Percentiles rank a stretch among this genome's conserved stretches.
phyloP scores from a whole-genome alignment of 2,329 filamentous ascomycete genomes.

The Myrmaecium sp. region DNA sequence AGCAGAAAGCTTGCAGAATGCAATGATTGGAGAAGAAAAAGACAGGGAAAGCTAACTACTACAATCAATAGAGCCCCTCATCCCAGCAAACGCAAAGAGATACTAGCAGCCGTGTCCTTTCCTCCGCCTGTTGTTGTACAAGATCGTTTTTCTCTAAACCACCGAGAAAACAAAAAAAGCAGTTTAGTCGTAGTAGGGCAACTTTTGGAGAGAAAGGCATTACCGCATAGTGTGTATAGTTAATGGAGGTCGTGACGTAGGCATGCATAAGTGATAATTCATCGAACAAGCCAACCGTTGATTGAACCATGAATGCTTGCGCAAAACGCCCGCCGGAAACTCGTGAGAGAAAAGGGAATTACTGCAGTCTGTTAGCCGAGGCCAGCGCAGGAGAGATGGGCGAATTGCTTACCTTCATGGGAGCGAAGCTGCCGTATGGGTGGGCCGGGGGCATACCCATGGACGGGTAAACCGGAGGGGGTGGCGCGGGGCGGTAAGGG shows the following conservation, averaged over 20 bases:
- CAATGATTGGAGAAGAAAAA: constrained; percentile 17
- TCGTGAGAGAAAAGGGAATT: constrained; percentile 21
- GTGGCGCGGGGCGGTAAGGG: constrained; percentile 86
- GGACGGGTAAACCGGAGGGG: constrained; percentile 53
- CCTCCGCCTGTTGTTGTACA: constrained; percentile 3
- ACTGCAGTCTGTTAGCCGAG: constrained; percentile 10
- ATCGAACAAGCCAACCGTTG: constrained; percentile 18
- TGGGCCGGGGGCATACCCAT: constrained; percentile 51
- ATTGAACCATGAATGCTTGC: constrained; percentile 10
- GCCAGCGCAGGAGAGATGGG: background rate
- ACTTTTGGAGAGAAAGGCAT: constrained; percentile 17
- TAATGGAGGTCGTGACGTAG: constrained; percentile 18
- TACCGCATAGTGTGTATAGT: constrained; percentile 18
- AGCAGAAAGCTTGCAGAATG: no score
- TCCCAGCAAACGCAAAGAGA: background rate
- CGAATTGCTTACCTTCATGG: constrained; percentile 45
- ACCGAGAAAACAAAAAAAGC: constrained; percentile 3
- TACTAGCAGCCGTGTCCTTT: background rate
- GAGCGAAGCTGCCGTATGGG: constrained; percentile 48
- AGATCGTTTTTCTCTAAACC: constrained; percentile 4
- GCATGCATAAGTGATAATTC: constrained; percentile 15
- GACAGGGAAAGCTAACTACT: constrained; percentile 13
- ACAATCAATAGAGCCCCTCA: constrained; percentile 14
- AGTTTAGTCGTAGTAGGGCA: constrained; percentile 15
- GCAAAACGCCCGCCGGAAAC: constrained; percentile 15